Percentiles rank a stretch among this genome's conserved stretches.
These are phyloP conservation scores for Exsudoporus floridanus DNA, from an alignment of 1,284 basidiomycete genomes.

Conservation along the genomic window DNA sequence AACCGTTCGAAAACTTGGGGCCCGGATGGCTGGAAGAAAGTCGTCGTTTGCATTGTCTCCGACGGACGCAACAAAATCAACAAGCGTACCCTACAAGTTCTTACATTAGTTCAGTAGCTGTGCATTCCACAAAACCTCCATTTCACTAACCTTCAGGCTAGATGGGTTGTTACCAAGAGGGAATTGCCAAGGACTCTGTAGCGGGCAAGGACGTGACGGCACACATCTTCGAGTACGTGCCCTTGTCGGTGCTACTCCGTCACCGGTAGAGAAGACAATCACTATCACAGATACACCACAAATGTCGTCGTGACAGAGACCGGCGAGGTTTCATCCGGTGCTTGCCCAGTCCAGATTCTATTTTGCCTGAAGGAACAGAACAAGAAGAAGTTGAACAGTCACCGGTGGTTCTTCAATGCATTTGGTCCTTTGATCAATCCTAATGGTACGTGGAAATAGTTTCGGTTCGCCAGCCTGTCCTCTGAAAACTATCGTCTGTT, in stretches of 20 bases:
- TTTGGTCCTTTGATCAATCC: slow-evolving; percentile 86
- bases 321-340: slow-evolving; percentile 83
- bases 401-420: slow-evolving; percentile 98
- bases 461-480: neutral
- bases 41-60: slow-evolving; percentile 90
- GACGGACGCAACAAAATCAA: slow-evolving; percentile 92
- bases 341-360: slow-evolving; percentile 87
- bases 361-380: slow-evolving; percentile 96
- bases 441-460: slow-evolving; percentile 50
- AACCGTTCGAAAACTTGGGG: slow-evolving; percentile 91
- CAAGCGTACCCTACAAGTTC: slow-evolving; percentile 81
- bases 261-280: slow-evolving; percentile 13
- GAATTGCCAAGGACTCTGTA: slow-evolving; percentile 90
- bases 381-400: slow-evolving; percentile 92
- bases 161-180: slow-evolving; percentile 97
- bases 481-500: slow-evolving; percentile 1
- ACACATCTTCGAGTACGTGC: slow-evolving; percentile 82
- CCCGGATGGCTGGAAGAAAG: slow-evolving; percentile 91
- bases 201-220: slow-evolving; percentile 92
- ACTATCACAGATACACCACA: slow-evolving; percentile 63
- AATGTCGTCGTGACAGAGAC: slow-evolving; percentile 76
- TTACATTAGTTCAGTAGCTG: slow-evolving; percentile 54
- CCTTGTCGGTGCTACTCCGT: neutral
- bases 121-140: neutral
- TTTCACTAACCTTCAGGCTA: slow-evolving; percentile 32